Base-by-base conservation (phyloP, 2,329 filamentous ascomycete species). In the Epichloe typhina region DNA sequence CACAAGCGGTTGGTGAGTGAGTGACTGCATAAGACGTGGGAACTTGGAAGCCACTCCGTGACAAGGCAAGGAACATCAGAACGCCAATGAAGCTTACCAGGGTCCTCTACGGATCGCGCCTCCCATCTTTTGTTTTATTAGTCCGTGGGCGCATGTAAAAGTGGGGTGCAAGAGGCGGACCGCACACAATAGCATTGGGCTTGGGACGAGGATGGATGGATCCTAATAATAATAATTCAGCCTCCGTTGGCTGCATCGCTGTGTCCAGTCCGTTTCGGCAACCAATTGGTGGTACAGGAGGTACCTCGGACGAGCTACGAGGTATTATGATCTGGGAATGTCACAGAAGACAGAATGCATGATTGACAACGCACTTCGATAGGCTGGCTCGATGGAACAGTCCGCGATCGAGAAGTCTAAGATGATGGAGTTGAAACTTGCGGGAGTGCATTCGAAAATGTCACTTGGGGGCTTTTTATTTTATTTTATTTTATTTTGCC, bases 61-160 rank as follows among this genome's bases (percentile, higher is more conserved):
- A 46, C 33, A 44, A 49, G 37, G 33, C 36, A 33, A 19, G 19
- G 26, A 37, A 23, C 49, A 42, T 13, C 31, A 37, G 45, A 48
- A 19, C 50, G 50, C 50, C 50, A 52, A 44, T 35, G 46, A 52
- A 52, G 40, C 46, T 48, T 44, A 40, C 31, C 41, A 47, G 44
- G 46, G 51, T 39, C 50, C 46, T 46, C 17, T 36, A n/a, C 5
- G 15, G 38, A 50, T 31, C 31, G 31, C 48, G 36, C 40, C 40
- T 50, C 33, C 39, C 46, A 33, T 19, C 42, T 46, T 35, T 49
- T 42, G 23, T 50, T 41, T 40, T 35, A 13, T 31, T 47, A 50
- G 23, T 8, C 23, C 7, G 23, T 26, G 7, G 44, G 44, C 45
- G 26, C 38, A 51, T 13, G 26, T 5, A 31, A 50, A 31, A 50